Base-by-base conservation (phyloP, 306 rosid species). In the Boehmeria nivea region DNA sequence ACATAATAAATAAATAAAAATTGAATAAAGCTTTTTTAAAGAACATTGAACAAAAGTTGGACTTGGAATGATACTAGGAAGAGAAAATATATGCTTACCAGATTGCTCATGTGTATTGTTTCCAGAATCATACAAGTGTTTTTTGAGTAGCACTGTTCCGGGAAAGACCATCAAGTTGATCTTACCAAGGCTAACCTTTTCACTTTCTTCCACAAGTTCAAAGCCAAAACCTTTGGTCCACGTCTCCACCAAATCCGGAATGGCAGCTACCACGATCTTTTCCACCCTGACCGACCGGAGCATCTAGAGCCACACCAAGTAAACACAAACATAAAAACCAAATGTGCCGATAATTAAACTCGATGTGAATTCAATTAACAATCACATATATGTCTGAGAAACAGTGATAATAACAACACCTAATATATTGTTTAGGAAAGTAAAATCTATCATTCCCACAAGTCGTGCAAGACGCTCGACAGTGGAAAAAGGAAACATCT, bases 201-300 rank as follows among this genome's bases (percentile, higher is more conserved):
- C 95, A 52, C 38, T 27, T 36, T 81, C 89, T 67, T 63, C 83
- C 44, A 85, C 61, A 49, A 77, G 93, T 59, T 33, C 42, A 60
- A 91, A 91, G 60, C 99, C 95, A 75, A 91, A 91, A 52, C 99
- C 99, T 65, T 78, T 78, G 0, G 89, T 91, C 99, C 99, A 91
- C 43, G 96, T 91, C 59, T 72, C 82, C 49, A 69, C 85, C 72
- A 91, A 63, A 58, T 79, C 80, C 8, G 99, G 96, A 77, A 91
- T 91, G 66, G 99, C 96, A 57, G 99, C 72, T 76, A 91, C 61
- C 50, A 91, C 89, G 57, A 91, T 86, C 76, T 67, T 87, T 72
- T 85, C 86, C 60, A 91, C 99, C 78, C 87, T 84, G 64, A 83
- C 53, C 45, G 89, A 84, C 51, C 57, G 51, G 57, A 91, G 70